These are phyloP conservation scores for Cicer cuneatum DNA, from an alignment of 306 rosid species.

Conservation along the genomic window DNA sequence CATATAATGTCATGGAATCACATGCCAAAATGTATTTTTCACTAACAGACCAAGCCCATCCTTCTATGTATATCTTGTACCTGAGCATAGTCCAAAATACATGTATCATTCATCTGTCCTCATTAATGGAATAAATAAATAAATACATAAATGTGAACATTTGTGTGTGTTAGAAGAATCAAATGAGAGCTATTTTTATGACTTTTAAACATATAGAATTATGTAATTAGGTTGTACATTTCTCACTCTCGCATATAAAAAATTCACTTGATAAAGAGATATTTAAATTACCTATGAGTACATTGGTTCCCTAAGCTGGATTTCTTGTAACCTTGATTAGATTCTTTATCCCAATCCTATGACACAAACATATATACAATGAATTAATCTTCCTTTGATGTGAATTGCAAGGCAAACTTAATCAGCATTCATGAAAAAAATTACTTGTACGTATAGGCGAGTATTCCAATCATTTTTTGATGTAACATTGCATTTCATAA, in stretches of 20 bases:
- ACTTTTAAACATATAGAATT: too few species aligned
- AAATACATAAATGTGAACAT: too few species aligned
- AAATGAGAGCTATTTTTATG: too few species aligned
- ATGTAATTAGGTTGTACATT: neutral
- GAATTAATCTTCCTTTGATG: neutral
- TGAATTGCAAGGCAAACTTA: neutral
- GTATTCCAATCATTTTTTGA: conserved; percentile 67
- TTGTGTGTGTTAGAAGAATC: too few species aligned
- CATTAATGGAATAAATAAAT: neutral
- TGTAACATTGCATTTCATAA: conserved; percentile 73
- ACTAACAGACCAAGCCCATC: conserved; percentile 94
- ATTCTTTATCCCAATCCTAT: conserved; percentile 77
- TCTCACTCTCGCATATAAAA: neutral
- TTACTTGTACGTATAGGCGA: conserved; percentile 69
- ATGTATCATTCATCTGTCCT: neutral
- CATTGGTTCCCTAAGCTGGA: conserved; percentile 77
- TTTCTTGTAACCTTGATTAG: conserved; percentile 66
- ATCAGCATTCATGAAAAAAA: neutral
- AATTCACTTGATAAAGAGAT: neutral
- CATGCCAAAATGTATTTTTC: conserved; percentile 89
- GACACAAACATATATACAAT: neutral
- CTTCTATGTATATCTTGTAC: conserved; percentile 84
- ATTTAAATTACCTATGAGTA: conserved; percentile 58
- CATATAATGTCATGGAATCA: conserved; percentile 64
- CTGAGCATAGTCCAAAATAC: conserved; percentile 37